phyloP scores from a whole-genome alignment of 352 stramenopile genomes.

The Phytophthora nicotianae region DNA sequence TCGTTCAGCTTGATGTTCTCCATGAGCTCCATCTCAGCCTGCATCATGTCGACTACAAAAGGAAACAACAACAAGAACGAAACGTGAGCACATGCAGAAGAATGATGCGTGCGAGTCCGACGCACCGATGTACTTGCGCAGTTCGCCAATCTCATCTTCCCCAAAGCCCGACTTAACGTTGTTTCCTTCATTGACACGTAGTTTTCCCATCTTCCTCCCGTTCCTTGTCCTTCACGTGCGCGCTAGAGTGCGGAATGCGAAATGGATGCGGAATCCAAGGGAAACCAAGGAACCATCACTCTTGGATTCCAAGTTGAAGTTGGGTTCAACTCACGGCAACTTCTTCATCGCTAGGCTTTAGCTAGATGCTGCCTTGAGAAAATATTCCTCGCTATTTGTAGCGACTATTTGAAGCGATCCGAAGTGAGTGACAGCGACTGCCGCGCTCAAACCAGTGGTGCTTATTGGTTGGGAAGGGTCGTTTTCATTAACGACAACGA shows the following conservation, averaged over 20 bases:
- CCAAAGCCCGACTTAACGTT: slow-evolving; percentile 8
- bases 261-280: slow-evolving; percentile 31
- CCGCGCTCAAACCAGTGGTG: neutral
- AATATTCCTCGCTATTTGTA: slow-evolving; percentile 15
- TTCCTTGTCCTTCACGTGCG: slow-evolving; percentile 1
- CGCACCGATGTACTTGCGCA: slow-evolving; percentile 74
- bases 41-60: slow-evolving; percentile 78
- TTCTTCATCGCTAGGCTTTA: neutral
- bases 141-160: slow-evolving; percentile 57
- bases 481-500: neutral
- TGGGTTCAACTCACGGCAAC: slow-evolving; percentile 11
- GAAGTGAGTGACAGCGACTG: neutral
- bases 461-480: slow-evolving; percentile 24
- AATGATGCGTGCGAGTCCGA: neutral
- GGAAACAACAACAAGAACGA: neutral
- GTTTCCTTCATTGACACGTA: neutral
- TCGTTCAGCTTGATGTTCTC: slow-evolving; percentile 74
- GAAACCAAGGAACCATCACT: slow-evolving; percentile 44
- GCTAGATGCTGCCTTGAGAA: neutral
- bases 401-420: slow-evolving; percentile 18
- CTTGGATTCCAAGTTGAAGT: slow-evolving; percentile 29
- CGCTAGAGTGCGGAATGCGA: slow-evolving; percentile 26
- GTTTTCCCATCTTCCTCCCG: slow-evolving; percentile 22
- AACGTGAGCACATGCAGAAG: neutral
- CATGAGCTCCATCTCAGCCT: slow-evolving; percentile 72